Evolutionary conservation across 1,284 basidiomycete species (phyloP).

Genomic region (Phellopilus nigrolimitatus): DNA sequence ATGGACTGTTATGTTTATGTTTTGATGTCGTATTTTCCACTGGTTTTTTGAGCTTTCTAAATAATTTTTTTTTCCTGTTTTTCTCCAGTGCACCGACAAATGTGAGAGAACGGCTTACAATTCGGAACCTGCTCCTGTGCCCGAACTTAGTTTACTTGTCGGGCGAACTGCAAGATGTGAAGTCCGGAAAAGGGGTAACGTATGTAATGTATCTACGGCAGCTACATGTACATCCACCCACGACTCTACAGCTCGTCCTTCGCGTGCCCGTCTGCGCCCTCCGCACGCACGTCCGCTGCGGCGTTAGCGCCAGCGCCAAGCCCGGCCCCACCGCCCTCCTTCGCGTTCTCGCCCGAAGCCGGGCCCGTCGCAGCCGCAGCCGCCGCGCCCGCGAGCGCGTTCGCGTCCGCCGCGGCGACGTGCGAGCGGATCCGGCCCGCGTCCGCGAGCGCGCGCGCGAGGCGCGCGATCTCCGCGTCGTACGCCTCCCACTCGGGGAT

Average conservation of each 20-base stretch:
- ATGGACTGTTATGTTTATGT: no score
- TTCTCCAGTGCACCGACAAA: no score
- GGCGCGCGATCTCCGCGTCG: slow-evolving; percentile 73
- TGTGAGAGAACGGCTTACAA: no score
- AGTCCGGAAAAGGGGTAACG: no score
- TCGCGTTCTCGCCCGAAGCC: background rate
- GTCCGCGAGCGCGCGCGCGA: slow-evolving; percentile 63
- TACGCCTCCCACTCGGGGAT: slow-evolving; percentile 98
- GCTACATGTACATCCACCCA: background rate
- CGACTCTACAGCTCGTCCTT: slow-evolving; percentile 15
- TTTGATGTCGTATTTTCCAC: no score
- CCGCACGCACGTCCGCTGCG: background rate
- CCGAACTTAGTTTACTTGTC: no score
- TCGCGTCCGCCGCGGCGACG: slow-evolving; percentile 66
- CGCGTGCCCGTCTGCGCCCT: background rate
- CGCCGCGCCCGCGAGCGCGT: slow-evolving; percentile 59
- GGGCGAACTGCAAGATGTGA: no score
- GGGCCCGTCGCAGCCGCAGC: background rate
- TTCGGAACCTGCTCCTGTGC: no score
- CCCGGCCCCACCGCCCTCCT: background rate
- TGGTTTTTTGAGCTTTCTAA: no score
- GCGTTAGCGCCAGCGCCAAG: background rate
- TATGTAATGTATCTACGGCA: background rate
- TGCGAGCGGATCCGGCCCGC: slow-evolving; percentile 61
- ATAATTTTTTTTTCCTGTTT: no score